phyloP scores from a whole-genome alignment of 306 rosid species.

The Potentilla sterilis region DNA sequence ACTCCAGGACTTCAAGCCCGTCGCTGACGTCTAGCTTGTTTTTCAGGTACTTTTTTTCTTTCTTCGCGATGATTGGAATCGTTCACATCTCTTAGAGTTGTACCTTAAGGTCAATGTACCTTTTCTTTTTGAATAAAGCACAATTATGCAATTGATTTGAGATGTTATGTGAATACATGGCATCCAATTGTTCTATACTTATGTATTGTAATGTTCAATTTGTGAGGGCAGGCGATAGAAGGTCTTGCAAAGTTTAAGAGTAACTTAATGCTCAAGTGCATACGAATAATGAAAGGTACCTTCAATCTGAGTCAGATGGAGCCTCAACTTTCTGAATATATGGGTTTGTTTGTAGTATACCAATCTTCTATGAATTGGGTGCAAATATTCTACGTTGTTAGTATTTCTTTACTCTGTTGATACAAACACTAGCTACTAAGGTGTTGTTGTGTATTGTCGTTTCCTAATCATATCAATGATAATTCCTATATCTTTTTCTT shows the following conservation, averaged over 20 bases:
- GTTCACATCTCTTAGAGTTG: too few relatives aligned
- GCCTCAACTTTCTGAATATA: constrained; percentile 40
- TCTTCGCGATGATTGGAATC: too few relatives aligned
- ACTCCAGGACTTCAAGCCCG: constrained; percentile 70
- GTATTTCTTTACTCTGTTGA: not conserved
- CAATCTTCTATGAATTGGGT: constrained; percentile 3
- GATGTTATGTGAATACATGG: too few relatives aligned
- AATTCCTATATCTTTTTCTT: not conserved
- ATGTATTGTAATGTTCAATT: not conserved
- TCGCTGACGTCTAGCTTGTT: constrained; percentile 35
- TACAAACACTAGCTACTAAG: not conserved
- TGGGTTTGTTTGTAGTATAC: not conserved
- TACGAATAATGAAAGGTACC: too few relatives aligned
- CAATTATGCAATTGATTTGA: too few relatives aligned
- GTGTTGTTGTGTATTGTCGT: not conserved
- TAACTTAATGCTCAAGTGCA: constrained; percentile 53
- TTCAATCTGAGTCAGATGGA: constrained; percentile 49
- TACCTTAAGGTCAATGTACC: too few relatives aligned
- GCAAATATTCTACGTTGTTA: not conserved
- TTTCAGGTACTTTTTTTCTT: not conserved
- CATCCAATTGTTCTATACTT: too few relatives aligned
- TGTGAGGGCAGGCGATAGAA: constrained; percentile 50
- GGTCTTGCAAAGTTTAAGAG: constrained; percentile 51
- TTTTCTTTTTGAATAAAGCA: too few relatives aligned
- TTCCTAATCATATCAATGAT: not conserved